These are phyloP conservation scores for Powellomyces hirtus DNA, from an alignment of 192 early-diverging fungal species.

Conservation along the genomic window DNA sequence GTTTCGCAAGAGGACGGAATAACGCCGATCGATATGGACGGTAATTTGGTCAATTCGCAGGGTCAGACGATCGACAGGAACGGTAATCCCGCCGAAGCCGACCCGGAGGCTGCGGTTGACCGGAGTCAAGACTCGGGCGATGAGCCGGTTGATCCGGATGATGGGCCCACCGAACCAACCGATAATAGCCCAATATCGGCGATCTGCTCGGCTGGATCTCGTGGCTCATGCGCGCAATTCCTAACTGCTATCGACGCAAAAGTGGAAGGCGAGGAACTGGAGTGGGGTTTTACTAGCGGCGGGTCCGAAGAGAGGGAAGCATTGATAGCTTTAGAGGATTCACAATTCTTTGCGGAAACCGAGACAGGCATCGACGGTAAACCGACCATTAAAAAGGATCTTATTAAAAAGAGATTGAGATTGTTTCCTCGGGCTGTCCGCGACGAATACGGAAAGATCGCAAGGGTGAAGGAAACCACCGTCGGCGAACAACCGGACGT, in stretches of 20 bases:
- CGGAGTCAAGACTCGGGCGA: too few species aligned
- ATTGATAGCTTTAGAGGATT: not conserved
- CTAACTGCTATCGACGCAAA: not conserved
- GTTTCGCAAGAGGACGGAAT: slow-evolving; percentile 4
- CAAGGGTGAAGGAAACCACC: not conserved
- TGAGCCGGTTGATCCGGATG: too few species aligned
- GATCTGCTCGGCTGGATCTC: not conserved
- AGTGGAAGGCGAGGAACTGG: not conserved
- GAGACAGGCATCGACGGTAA: not conserved
- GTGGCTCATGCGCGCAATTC: not conserved
- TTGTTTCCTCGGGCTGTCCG: not conserved
- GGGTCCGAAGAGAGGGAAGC: not conserved
- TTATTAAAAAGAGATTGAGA: not conserved
- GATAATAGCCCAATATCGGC: too few species aligned
- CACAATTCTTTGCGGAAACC: not conserved
- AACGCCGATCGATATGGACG: not conserved
- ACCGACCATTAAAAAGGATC: not conserved
- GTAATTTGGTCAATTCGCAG: not conserved
- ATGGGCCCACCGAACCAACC: too few species aligned
- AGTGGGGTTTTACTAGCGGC: not conserved
- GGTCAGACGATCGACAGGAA: not conserved
- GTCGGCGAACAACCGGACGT: not conserved
- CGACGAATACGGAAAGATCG: not conserved
- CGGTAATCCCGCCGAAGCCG: not conserved
- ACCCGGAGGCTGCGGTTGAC: not conserved